Evolutionary conservation across 1,284 basidiomycete genomes (phyloP).

Genomic region (Termitomyces sp.): DNA sequence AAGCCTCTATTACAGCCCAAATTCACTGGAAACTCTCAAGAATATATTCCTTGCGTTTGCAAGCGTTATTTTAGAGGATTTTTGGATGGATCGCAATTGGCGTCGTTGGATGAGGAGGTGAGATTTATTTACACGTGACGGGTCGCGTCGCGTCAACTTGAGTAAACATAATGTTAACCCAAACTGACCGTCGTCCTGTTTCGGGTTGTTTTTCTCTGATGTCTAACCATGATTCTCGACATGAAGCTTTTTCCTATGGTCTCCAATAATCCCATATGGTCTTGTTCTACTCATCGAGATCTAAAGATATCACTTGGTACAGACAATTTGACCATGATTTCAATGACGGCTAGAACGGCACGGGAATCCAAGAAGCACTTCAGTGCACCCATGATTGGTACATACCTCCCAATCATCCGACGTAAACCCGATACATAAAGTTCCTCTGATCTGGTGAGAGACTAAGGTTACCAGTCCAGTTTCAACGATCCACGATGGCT

Average conservation of each 20-base stretch:
- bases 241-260: neutral
- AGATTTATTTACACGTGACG: constrained; percentile 16
- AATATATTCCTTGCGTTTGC: constrained; percentile 14
- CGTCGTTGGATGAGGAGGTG: constrained; percentile 21
- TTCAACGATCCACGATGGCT: constrained; percentile 8
- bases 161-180: neutral
- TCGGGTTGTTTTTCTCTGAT: neutral
- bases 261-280: neutral
- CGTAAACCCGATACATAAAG: constrained; percentile 14
- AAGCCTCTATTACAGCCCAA: constrained; percentile 7
- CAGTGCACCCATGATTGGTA: neutral
- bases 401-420: constrained; percentile 17
- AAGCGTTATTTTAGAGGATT: constrained; percentile 8
- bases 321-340: too few species aligned
- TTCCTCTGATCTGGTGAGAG: too few species aligned
- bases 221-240: neutral
- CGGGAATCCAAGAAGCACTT: too few species aligned
- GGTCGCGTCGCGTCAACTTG: constrained; percentile 12
- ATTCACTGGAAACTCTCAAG: constrained; percentile 1
- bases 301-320: too few species aligned
- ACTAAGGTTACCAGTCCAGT: neutral
- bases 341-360: too few species aligned
- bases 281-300: neutral
- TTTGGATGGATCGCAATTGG: constrained; percentile 27
- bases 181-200: constrained; percentile 1